These are phyloP conservation scores for Pichia sp. DNA, from an alignment of 1,139 yeast genomes.

Conservation along the genomic window DNA sequence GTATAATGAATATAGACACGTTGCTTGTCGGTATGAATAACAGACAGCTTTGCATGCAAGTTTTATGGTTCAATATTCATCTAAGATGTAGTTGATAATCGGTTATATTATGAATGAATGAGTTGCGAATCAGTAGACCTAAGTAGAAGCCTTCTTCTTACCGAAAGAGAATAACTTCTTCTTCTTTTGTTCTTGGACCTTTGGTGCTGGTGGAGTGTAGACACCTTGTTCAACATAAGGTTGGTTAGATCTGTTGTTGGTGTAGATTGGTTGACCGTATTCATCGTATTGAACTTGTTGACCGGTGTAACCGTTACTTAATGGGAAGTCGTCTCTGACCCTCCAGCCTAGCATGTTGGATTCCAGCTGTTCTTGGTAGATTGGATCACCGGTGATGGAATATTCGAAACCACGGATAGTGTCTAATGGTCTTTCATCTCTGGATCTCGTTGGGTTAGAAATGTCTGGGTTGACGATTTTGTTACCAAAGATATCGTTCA, in stretches of 20 bases:
- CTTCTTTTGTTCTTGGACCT: constrained; percentile 56
- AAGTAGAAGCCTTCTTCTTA: constrained; percentile 43
- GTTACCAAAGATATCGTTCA: constrained; percentile 83
- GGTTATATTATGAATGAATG: background rate
- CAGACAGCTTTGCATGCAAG: no score
- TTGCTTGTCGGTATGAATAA: background rate
- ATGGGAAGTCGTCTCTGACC: constrained; percentile 55
- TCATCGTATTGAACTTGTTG: constrained; percentile 31
- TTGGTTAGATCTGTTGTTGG: constrained; percentile 20
- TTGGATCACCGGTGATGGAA: constrained; percentile 83
- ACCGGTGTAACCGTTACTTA: constrained; percentile 37
- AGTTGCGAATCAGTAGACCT: background rate
- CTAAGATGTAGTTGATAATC: background rate
- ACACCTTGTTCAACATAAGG: constrained; percentile 53
- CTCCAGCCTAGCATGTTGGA: constrained; percentile 78
- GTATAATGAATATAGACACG: no score
- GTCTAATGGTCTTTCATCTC: constrained; percentile 95
- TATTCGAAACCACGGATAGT: constrained; percentile 92
- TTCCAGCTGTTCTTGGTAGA: constrained; percentile 78
- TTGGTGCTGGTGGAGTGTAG: constrained; percentile 57
- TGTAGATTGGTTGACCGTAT: constrained; percentile 31
- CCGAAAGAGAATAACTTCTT: constrained; percentile 63
- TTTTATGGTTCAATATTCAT: no score
- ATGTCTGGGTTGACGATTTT: constrained; percentile 73
- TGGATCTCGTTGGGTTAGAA: constrained; percentile 86